phyloP scores from a whole-genome alignment of 139 green algal species.

The Astrephomene gubernaculifera region DNA sequence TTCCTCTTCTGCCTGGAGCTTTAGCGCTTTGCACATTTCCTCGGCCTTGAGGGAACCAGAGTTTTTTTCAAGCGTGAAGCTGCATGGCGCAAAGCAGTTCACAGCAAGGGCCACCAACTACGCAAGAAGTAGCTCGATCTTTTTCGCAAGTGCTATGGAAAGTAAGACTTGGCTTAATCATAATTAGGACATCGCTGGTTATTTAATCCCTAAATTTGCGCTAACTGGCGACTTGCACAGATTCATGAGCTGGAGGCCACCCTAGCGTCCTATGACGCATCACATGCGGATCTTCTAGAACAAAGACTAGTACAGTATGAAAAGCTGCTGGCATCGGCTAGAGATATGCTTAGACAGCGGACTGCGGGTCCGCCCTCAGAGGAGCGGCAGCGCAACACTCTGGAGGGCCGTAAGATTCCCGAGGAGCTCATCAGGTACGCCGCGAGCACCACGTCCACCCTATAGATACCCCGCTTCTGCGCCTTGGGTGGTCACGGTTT shows the following conservation, averaged over 20 bases:
- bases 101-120: background rate
- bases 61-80: too few relatives aligned
- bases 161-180: too few relatives aligned
- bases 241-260: constrained; percentile 28
- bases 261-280: constrained; percentile 7
- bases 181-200: too few relatives aligned
- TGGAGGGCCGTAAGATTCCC: constrained; percentile 13
- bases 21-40: too few relatives aligned
- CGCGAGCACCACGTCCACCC: too few relatives aligned
- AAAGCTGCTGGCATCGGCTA: background rate
- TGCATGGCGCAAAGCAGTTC: background rate
- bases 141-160: constrained; percentile 17
- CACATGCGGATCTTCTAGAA: constrained; percentile 2
- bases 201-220: too few relatives aligned
- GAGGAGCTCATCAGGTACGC: constrained; percentile 38
- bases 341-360: constrained; percentile 19
- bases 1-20: too few relatives aligned
- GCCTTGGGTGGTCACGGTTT: too few relatives aligned
- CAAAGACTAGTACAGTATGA: constrained; percentile 29
- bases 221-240: too few relatives aligned
- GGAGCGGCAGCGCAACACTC: background rate
- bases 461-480: too few relatives aligned
- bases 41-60: too few relatives aligned
- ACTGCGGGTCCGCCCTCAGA: background rate
- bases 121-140: background rate